Conservation (phyloP, 192 early-diverging fungal genomes). For the Irineochytrium annulatum region DNA sequence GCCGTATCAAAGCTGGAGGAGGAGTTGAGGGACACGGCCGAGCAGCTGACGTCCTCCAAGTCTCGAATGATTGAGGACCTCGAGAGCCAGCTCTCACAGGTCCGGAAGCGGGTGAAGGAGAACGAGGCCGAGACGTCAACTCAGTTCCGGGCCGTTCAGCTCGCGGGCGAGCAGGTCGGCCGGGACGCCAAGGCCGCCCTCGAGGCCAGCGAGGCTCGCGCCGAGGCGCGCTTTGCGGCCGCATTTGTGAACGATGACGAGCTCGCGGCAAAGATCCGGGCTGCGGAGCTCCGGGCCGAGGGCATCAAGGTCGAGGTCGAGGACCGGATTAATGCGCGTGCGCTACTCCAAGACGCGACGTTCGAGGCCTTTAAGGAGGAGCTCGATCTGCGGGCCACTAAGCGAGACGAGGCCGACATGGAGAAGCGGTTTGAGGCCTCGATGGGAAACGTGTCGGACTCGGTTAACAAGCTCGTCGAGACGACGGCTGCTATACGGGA, state of each 20-base stretch:
- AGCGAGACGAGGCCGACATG: slow-evolving; percentile 23
- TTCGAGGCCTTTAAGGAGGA: slow-evolving; percentile 38
- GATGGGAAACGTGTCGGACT: slow-evolving; percentile 4
- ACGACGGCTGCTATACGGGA: slow-evolving; percentile 7
- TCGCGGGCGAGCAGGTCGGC: slow-evolving; percentile 13
- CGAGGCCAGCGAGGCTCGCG: slow-evolving; percentile 16
- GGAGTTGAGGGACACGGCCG: slow-evolving; percentile 23
- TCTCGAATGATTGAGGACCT: slow-evolving; percentile 31
- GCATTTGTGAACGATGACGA: slow-evolving; percentile 9
- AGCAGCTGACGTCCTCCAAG: slow-evolving; percentile 31
- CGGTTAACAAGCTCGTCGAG: background rate
- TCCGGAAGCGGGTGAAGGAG: slow-evolving; percentile 31
- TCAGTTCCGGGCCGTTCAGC: slow-evolving; percentile 18
- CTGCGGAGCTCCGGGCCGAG: slow-evolving; percentile 2
- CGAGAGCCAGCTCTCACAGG: slow-evolving; percentile 30
- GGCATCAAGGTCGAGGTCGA: slow-evolving; percentile 15
- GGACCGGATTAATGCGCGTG: slow-evolving; percentile 28
- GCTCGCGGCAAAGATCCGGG: slow-evolving; percentile 6
- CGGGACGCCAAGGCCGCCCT: slow-evolving; percentile 16
- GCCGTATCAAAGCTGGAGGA: slow-evolving; percentile 8
- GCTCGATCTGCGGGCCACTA: slow-evolving; percentile 20
- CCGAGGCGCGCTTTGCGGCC: slow-evolving; percentile 10
- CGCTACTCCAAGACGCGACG: slow-evolving; percentile 30
- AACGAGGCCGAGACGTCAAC: slow-evolving; percentile 20
- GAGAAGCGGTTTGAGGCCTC: slow-evolving; percentile 19